A percentile compares a stretch with the other conserved stretches of the same genome.
phyloP scores from a whole-genome alignment of 1,284 basidiomycete species.

The Fereydounia khargensis region DNA sequence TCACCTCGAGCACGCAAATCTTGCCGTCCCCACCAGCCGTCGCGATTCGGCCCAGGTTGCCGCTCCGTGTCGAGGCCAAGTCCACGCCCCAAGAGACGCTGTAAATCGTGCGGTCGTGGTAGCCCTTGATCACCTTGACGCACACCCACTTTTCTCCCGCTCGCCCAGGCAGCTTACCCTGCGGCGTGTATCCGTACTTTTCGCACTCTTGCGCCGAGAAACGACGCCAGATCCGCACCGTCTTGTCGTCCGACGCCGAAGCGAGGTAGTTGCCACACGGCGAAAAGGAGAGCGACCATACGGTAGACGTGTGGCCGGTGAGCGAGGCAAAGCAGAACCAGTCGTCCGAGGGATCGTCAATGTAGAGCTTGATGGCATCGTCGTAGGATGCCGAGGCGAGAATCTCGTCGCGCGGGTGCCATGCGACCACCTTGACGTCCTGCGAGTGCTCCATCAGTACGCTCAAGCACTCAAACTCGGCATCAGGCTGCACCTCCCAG shows the following conservation, averaged over 20 bases:
- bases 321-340: conserved; percentile 87
- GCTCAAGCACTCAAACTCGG: conserved; percentile 80
- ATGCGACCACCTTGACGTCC: conserved; percentile 91
- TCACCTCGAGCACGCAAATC: conserved; percentile 72
- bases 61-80: conserved; percentile 36
- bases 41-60: conserved; percentile 68
- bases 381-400: conserved; percentile 97
- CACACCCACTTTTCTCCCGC: conserved; percentile 58
- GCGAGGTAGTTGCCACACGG: conserved; percentile 80
- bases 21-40: conserved; percentile 75
- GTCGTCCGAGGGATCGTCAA: conserved; percentile 90
- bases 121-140: conserved; percentile 49
- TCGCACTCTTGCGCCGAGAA: conserved; percentile 48
- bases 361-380: conserved; percentile 88
- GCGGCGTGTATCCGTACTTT: conserved; percentile 38
- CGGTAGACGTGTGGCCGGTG: conserved; percentile 73
- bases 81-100: conserved; percentile 69
- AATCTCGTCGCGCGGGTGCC: conserved; percentile 93
- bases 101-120: conserved; percentile 73
- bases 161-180: conserved; percentile 43
- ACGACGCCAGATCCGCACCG: conserved; percentile 64
- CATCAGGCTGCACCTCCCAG: conserved; percentile 85
- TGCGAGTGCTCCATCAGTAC: conserved; percentile 97
- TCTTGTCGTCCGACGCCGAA: conserved; percentile 72
- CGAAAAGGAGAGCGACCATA: conserved; percentile 81